phyloP scores from a whole-genome alignment of 306 rosid species.

The Purshia tridentata region DNA sequence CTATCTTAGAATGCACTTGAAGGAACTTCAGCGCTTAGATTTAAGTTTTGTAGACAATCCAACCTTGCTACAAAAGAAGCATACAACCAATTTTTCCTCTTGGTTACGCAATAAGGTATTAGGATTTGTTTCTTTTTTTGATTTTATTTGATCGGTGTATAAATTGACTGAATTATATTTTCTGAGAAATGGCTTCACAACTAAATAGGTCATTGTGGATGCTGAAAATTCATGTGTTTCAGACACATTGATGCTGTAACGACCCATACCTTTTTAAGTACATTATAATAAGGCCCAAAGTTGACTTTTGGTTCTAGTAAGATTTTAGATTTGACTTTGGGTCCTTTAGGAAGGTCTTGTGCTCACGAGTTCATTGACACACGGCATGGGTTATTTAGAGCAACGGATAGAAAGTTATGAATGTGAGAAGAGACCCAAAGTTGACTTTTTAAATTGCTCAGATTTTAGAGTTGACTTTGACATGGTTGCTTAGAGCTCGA shows the following conservation, averaged over 20 bases:
- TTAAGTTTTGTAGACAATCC: neutral
- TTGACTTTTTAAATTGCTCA: too few species aligned
- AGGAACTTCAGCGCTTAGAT: neutral
- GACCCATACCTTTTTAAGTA: too few species aligned
- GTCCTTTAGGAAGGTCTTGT: too few species aligned
- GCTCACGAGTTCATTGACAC: too few species aligned
- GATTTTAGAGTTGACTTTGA: too few species aligned
- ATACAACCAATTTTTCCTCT: neutral
- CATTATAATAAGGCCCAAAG: too few species aligned
- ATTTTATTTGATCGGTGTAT: neutral
- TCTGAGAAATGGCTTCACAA: neutral
- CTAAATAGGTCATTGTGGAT: neutral
- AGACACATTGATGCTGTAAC: neutral
- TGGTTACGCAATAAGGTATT: neutral
- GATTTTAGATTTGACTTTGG: too few species aligned
- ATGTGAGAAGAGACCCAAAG: too few species aligned
- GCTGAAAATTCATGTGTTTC: neutral
- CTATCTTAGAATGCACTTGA: neutral
- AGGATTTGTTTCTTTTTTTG: neutral
- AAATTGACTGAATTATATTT: neutral
- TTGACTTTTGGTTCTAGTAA: too few species aligned
- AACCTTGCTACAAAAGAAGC: neutral
- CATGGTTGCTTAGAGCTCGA: too few species aligned
- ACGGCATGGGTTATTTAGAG: too few species aligned
- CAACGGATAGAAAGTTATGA: too few species aligned